A percentile compares a stretch with the other conserved stretches of the same genome.
These are phyloP conservation scores for Coccomyxa sp. DNA, from an alignment of 139 green algal genomes.

Conservation along the genomic window DNA sequence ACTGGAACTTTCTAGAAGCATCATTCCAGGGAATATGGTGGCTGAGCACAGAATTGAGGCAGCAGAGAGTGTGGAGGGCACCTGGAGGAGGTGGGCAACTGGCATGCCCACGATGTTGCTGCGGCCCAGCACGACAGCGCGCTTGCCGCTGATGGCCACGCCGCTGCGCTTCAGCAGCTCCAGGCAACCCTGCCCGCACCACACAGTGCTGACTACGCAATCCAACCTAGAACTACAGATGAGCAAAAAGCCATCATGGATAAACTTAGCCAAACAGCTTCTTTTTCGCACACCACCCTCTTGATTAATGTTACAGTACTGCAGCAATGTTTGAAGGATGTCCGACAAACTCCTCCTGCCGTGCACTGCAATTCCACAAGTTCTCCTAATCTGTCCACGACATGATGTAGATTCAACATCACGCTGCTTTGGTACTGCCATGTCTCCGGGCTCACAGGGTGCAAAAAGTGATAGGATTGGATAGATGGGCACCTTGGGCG, in stretches of 20 bases:
- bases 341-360: no score
- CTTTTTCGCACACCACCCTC: no score
- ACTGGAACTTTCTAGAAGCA: no score
- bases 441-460: no score
- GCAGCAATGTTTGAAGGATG: no score
- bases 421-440: neutral
- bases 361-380: no score
- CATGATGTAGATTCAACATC: no score
- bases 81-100: constrained; percentile 75
- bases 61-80: constrained; percentile 18
- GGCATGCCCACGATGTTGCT: constrained; percentile 95
- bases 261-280: neutral
- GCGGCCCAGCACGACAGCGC: constrained; percentile 84
- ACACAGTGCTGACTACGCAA: neutral
- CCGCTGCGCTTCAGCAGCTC: constrained; percentile 78
- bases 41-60: no score
- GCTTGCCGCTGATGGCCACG: constrained; percentile 60
- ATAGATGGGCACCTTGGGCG: constrained; percentile 39
- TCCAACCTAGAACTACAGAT: no score
- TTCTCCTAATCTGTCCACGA: no score
- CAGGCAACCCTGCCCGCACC: constrained; percentile 71
- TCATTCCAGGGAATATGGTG: no score
- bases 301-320: no score
- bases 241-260: neutral
- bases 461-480: neutral